phyloP scores from a whole-genome alignment of 495 filamentous ascomycete genomes.

The Staphylotrichum longicolle region DNA sequence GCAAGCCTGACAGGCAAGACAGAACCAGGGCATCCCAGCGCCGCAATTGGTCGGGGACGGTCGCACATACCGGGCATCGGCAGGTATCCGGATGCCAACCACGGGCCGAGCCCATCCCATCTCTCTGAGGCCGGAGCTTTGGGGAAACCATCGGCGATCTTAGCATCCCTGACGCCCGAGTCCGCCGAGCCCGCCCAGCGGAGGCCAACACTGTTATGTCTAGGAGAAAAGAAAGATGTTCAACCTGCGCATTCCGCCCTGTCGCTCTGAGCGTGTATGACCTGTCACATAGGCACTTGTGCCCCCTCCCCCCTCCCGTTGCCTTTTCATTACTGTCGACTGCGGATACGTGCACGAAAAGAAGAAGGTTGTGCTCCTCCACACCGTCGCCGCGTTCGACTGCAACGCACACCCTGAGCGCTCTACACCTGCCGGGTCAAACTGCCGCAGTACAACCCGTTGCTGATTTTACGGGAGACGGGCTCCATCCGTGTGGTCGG shows the following conservation, averaged over 20 bases:
- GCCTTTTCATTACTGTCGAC: slow-evolving; percentile 1
- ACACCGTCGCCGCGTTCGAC: slow-evolving; percentile 15
- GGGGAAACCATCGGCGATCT: background rate
- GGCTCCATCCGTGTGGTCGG: slow-evolving; percentile 14
- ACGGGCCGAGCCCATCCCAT: slow-evolving; percentile 18
- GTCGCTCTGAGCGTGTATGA: slow-evolving; percentile 6
- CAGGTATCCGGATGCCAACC: slow-evolving; percentile 20
- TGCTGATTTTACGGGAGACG: background rate
- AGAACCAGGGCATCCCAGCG: slow-evolving; percentile 1
- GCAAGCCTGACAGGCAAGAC: slow-evolving; percentile 5
- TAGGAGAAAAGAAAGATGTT: slow-evolving; percentile 11
- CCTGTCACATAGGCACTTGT: slow-evolving; percentile 8
- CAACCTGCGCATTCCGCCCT: background rate
- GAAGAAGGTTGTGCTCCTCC: slow-evolving; percentile 7
- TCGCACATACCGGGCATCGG: slow-evolving; percentile 9
- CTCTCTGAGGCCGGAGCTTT: slow-evolving; percentile 17
- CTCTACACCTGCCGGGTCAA: background rate
- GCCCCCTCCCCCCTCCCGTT: slow-evolving; percentile 3
- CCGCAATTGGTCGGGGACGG: slow-evolving; percentile 14
- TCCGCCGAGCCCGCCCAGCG: background rate
- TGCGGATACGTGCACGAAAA: slow-evolving; percentile 15
- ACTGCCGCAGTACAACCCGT: slow-evolving; percentile 12
- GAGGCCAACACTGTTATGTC: background rate
- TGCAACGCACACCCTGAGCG: slow-evolving; percentile 1
- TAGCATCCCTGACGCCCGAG: slow-evolving; percentile 5